phyloP scores from a whole-genome alignment of 2,329 filamentous ascomycete species.

The Neonectria magnoliae region DNA sequence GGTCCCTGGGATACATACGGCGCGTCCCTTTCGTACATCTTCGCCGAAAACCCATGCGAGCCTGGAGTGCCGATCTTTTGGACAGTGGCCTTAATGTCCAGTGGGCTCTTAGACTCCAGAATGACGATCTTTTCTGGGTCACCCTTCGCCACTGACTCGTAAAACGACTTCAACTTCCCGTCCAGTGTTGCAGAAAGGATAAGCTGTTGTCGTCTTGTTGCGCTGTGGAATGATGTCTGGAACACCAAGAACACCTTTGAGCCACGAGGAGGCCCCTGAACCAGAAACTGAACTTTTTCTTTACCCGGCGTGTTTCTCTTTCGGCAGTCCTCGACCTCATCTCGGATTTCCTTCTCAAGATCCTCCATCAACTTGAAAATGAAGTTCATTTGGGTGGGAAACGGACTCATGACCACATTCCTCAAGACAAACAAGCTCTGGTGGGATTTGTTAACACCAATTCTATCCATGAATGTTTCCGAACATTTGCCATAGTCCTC shows the following conservation, averaged over 20 bases:
- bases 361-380: conserved; percentile 48
- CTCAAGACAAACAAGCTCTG: conserved; percentile 56
- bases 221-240: conserved; percentile 51
- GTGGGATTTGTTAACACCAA: conserved; percentile 46
- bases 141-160: neutral
- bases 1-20: neutral
- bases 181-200: conserved; percentile 37
- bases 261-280: conserved; percentile 47
- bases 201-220: conserved; percentile 48
- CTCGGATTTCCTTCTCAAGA: conserved; percentile 44
- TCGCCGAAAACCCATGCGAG: neutral
- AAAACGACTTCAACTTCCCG: neutral
- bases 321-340: conserved; percentile 45
- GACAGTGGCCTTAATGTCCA: conserved; percentile 8
- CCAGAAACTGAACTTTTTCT: conserved; percentile 50
- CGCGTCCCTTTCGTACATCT: conserved; percentile 24
- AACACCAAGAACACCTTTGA: conserved; percentile 53
- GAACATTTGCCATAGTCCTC: conserved; percentile 55
- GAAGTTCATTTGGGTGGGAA: conserved; percentile 52
- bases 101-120: conserved; percentile 19
- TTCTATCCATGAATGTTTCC: conserved; percentile 52
- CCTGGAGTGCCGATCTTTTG: neutral
- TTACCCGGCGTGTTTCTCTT: conserved; percentile 49
- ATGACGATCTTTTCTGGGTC: conserved; percentile 27
- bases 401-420: conserved; percentile 61